Evolutionary conservation across 257 asterid species (phyloP).

Genomic region (Solanum neorickii): DNA sequence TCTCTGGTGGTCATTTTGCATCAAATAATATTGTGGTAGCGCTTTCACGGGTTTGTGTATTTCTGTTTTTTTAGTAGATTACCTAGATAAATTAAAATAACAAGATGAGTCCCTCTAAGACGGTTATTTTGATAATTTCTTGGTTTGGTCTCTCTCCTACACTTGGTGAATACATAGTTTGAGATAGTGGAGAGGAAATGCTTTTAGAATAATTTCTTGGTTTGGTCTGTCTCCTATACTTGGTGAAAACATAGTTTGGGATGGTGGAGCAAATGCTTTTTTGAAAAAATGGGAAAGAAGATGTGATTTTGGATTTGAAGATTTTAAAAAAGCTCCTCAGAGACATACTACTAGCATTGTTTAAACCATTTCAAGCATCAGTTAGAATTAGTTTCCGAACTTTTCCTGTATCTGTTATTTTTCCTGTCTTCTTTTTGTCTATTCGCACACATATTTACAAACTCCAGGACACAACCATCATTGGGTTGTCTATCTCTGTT

Average conservation of each 20-base stretch:
- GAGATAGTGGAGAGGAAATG: not conserved
- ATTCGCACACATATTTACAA: not conserved
- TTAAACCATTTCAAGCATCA: not conserved
- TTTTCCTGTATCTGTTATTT: not conserved
- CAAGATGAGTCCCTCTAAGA: not conserved
- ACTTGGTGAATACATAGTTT: not conserved
- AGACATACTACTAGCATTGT: not conserved
- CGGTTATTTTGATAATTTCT: not conserved
- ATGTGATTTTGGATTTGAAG: not conserved
- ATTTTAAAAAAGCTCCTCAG: not conserved
- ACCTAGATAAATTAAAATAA: slow-evolving; percentile 10
- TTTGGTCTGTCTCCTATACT: not conserved
- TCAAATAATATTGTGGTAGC: slow-evolving; percentile 73
- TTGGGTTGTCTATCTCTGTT: not conserved
- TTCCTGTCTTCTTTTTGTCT: not conserved
- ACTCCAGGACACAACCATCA: not conserved
- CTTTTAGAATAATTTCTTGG: not conserved
- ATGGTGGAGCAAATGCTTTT: not conserved
- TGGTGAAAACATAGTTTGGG: not conserved
- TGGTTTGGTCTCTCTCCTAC: not conserved
- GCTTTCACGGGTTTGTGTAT: slow-evolving; percentile 60
- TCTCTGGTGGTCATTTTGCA: slow-evolving; percentile 72
- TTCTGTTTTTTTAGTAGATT: not conserved
- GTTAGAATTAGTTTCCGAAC: not conserved
- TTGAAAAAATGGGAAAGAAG: not conserved